These are phyloP conservation scores for Warburgia ugandensis DNA, from an alignment of 164 flowering plant genomes.

Conservation along the genomic window DNA sequence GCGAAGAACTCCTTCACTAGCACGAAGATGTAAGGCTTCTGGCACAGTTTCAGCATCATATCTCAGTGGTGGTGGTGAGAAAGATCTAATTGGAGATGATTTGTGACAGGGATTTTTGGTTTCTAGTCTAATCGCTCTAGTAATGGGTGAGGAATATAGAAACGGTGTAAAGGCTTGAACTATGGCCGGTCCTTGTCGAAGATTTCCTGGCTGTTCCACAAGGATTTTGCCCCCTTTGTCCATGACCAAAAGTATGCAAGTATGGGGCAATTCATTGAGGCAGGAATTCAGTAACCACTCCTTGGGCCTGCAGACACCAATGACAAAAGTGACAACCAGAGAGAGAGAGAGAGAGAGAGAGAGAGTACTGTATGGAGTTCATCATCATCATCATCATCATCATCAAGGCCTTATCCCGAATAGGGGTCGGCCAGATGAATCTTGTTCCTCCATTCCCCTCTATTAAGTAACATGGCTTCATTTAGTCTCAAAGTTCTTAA, in stretches of 20 bases:
- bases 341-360: slow-evolving; percentile 1
- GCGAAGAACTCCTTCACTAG: not conserved
- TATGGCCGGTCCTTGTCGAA: slow-evolving; percentile 30
- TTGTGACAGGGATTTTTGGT: slow-evolving; percentile 9
- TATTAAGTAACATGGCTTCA: too few species aligned
- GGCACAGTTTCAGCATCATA: not conserved
- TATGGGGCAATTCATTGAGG: slow-evolving; percentile 32
- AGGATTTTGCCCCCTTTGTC: slow-evolving; percentile 28
- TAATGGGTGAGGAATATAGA: slow-evolving; percentile 2
- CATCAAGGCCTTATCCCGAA: too few species aligned
- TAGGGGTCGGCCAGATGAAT: too few species aligned
- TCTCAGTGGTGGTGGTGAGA: slow-evolving; percentile 16
- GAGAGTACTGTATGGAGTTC: too few species aligned
- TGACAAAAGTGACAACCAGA: not conserved
- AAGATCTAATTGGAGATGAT: slow-evolving; percentile 19
- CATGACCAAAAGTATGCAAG: slow-evolving; percentile 35
- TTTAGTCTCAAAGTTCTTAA: too few species aligned
- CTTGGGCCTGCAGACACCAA: slow-evolving; percentile 22
- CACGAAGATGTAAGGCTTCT: slow-evolving; percentile 3
- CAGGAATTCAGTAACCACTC: slow-evolving; percentile 16
- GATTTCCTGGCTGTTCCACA: slow-evolving; percentile 25
- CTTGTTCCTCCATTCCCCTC: too few species aligned
- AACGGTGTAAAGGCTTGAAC: slow-evolving; percentile 3
- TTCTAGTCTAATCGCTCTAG: not conserved
- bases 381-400: too few species aligned